Evolutionary conservation across 1,139 yeast genomes (phyloP), one percentile per base, ranked within the genome.

Genomic region (Trichomonascaceae sp.): DNA sequence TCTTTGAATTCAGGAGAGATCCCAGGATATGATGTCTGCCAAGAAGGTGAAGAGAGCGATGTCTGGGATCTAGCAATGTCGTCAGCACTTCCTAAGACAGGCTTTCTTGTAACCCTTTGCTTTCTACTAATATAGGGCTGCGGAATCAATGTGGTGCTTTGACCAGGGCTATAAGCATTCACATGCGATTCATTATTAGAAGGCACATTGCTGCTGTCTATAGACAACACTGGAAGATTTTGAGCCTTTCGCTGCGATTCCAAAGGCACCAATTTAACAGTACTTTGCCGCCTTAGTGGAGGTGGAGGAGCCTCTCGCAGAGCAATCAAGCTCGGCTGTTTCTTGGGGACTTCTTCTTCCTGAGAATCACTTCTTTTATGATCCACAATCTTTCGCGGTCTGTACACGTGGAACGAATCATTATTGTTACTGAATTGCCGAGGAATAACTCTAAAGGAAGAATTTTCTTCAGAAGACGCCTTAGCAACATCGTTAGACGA

Each of bases 361-460:
- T 96, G 95, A 0, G 95, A 84, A 51, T 83, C 82, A 47, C 96
- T 73, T 53, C 91, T 75, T 63, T 87, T 84, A 63, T 88, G 87
- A 69, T 89, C 90, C 55, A 88, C 87, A 64, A 86, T 95, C 30
- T 80, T 73, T 15, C 79, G 74, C n/a, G 83, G 81, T 41, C 91
- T 70, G 13, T 87, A 76, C 0, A 87, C 85, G 58, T 85, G 77
- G 65, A 88, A 87, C 0, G 87, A 74, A 54, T 73, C 75, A 43
- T 64, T 65, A 17, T 43, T 46, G n/a, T 47, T 49, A 38, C 49
- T 41, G 17, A 32, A 48, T 27, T 51, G 49, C 20, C 49, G 46
- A 9, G 43, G 47, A 12, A 45, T 36, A 15, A 32, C 48, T 24
- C 47, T 15, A 20, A 47, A 47, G 17, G 52, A 39, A 2, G 47